A percentile compares a stretch with the other conserved stretches of the same genome.
Conservation (phyloP, 805 yeast genomes). For the Candida anglica region DNA sequence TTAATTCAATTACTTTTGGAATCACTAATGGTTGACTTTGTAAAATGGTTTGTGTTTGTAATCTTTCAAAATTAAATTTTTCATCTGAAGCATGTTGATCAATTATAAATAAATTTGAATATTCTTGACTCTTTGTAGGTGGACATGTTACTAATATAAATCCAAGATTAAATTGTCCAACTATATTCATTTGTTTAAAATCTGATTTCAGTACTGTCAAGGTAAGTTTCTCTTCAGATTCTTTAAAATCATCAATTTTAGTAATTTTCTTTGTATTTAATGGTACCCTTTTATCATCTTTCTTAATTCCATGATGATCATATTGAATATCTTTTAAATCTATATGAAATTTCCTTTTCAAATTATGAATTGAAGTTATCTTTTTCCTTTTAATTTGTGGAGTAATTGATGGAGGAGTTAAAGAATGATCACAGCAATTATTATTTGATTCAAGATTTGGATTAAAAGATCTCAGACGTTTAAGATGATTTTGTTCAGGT, state of each 20-base stretch:
- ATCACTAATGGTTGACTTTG: constrained; percentile 66
- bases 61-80: constrained; percentile 79
- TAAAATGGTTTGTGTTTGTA: constrained; percentile 53
- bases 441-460: no score
- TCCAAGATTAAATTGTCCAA: constrained; percentile 96
- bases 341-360: no score
- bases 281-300: not conserved
- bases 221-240: constrained; percentile 57
- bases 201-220: constrained; percentile 67
- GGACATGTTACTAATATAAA: constrained; percentile 71
- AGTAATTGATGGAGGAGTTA: no score
- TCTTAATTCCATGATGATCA: not conserved
- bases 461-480: no score
- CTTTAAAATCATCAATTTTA: constrained; percentile 41
- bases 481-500: no score
- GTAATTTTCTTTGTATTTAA: constrained; percentile 17
- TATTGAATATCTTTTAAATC: constrained; percentile 1
- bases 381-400: not conserved
- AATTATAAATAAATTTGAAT: constrained; percentile 68
- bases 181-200: constrained; percentile 67
- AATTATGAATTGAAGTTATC: not conserved
- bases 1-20: constrained; percentile 59
- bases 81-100: constrained; percentile 99
- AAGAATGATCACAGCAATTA: no score
- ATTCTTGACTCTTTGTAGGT: constrained; percentile 24